Evolutionary conservation across 2,329 filamentous ascomycete species (phyloP).

Genomic region (Rhinocladiella similis): DNA sequence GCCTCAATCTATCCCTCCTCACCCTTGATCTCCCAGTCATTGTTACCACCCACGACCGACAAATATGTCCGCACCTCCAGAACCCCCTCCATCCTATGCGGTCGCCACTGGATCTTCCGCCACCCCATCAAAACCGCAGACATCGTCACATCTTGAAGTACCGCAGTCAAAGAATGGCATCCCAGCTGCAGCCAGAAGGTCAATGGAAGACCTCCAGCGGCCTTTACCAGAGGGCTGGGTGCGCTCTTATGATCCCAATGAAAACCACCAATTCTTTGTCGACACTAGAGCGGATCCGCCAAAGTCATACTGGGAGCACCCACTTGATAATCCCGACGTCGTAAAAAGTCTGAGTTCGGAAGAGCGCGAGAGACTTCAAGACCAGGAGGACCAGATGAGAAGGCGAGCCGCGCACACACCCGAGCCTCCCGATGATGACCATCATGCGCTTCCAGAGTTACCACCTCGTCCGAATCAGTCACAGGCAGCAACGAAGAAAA

Average conservation of each 20-base stretch:
- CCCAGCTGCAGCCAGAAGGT: conserved; percentile 52
- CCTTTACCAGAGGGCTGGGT: conserved; percentile 59
- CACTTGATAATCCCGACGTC: conserved; percentile 60
- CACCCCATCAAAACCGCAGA: conserved; percentile 18
- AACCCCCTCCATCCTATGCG: conserved; percentile 40
- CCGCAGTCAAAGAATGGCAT: conserved; percentile 51
- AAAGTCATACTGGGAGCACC: conserved; percentile 62
- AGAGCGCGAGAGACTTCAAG: conserved; percentile 51
- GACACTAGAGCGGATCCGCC: conserved; percentile 57
- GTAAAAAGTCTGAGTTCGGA: conserved; percentile 48
- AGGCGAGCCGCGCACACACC: conserved; percentile 20
- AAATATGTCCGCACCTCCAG: conserved; percentile 20
- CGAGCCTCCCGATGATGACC: conserved; percentile 27
- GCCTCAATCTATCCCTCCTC: conserved; percentile 30
- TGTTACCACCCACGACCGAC: background rate
- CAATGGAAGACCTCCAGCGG: conserved; percentile 62
- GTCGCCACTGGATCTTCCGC: conserved; percentile 31
- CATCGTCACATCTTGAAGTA: conserved; percentile 28
- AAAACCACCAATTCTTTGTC: conserved; percentile 63
- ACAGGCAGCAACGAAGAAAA: conserved; percentile 35
- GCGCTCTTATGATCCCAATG: conserved; percentile 54
- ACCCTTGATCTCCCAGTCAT: conserved; percentile 19
- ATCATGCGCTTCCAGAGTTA: conserved; percentile 29
- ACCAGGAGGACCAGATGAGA: conserved; percentile 33
- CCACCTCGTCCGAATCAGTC: conserved; percentile 20